Base-by-base conservation (phyloP, 371 early-diverging fungal species). In the Mycotypha africana region DNA sequence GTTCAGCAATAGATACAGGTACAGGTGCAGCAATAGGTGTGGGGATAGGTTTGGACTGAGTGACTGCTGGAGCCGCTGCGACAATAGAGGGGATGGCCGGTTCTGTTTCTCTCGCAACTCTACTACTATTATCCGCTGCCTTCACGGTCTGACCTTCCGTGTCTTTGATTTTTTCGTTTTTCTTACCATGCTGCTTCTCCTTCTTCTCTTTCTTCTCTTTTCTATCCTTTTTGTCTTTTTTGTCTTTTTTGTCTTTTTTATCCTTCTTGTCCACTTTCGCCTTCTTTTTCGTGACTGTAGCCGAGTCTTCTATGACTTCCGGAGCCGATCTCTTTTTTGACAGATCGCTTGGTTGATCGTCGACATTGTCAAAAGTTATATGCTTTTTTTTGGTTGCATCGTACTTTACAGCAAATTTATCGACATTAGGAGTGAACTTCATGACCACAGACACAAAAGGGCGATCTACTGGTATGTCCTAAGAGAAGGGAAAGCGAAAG, bases 361-460 rank as follows among this genome's bases (percentile, higher is more conserved):
- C 55, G n/a, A n/a, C n/a, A n/a, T n/a, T n/a, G 32, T 62, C 67
- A 41, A 73, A 73, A 7, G 54, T 66, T 22, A 73, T 54, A 39
- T 73, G 73, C 5, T 53, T 12, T 38, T 73, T 73, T 17, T 50
- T 57, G 1, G 58, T 31, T 2, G 51, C 38, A 38, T 69, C 67
- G 24, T 61, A 51, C 2, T 59, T 40, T 20, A 40, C 34, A 4
- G 34, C 44, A 15, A 55, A 37, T 45, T 61, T 67, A 10, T 53
- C 57, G n/a, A 50, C 41, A 10, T 40, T 65, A 20, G 65, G 65
- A 31, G 58, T 60, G 22, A 65, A 65, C 44, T 65, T 62, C 51
- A 58, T 60, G 11, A 28, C n/a, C n/a, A n/a, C n/a, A n/a, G n/a
- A n/a, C n/a, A n/a, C n/a, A n/a, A n/a, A n/a, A n/a, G n/a, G n/a